Evolutionary conservation across 495 filamentous ascomycete genomes (phyloP).

Genomic region (Aspergillus coremiiformis): DNA sequence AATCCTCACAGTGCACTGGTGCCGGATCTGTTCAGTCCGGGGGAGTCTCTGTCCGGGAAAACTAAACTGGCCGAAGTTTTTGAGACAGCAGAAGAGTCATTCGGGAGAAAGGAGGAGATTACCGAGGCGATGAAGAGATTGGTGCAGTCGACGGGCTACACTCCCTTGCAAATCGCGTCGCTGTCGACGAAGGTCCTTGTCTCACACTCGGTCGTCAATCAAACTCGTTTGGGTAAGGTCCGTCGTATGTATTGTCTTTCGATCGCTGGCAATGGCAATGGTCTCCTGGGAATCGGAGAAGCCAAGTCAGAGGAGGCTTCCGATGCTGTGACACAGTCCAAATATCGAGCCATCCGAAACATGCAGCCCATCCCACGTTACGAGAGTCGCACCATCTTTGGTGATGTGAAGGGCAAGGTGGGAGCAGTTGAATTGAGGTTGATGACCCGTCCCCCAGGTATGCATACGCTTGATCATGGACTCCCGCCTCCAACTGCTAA

Average conservation of each 20-base stretch:
- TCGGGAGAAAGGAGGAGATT: constrained; percentile 28
- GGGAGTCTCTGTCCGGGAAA: constrained; percentile 27
- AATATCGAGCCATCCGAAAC: constrained; percentile 70
- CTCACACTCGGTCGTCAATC: constrained; percentile 68
- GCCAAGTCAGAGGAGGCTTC: constrained; percentile 70
- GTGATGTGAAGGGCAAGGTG: constrained; percentile 75
- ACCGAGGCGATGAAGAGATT: constrained; percentile 51
- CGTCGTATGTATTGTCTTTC: constrained; percentile 58
- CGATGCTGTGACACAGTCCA: constrained; percentile 59
- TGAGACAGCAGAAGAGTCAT: not conserved
- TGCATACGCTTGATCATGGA: constrained; percentile 15
- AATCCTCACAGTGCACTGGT: constrained; percentile 39
- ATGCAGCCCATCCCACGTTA: constrained; percentile 84
- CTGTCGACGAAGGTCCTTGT: constrained; percentile 62
- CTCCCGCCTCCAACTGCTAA: constrained; percentile 15
- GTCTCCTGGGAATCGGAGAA: constrained; percentile 80
- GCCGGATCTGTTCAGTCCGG: constrained; percentile 44
- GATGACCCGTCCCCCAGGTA: constrained; percentile 80
- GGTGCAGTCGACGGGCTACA: constrained; percentile 63
- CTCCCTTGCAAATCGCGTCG: constrained; percentile 43
- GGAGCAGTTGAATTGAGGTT: constrained; percentile 76
- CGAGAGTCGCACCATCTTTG: constrained; percentile 85
- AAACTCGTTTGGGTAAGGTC: constrained; percentile 94
- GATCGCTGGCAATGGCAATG: constrained; percentile 77
- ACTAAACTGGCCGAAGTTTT: constrained; percentile 1